Evolutionary conservation across 345 rosid species (phyloP).

Genomic region (Viola odorata): DNA sequence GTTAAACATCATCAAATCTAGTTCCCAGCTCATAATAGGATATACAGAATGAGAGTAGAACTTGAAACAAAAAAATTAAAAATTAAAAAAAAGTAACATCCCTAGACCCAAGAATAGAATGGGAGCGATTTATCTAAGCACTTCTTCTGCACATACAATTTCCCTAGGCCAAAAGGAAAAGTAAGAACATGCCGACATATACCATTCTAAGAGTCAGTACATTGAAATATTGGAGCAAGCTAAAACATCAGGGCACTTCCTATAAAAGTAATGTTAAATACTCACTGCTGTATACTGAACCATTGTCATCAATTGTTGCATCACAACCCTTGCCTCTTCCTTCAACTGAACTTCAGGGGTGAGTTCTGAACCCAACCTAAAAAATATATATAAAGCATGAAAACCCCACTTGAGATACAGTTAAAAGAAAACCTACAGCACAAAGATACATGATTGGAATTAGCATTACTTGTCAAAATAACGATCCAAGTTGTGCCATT

Average conservation of each 20-base stretch:
- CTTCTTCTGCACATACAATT: background rate
- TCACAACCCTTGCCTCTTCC: slow-evolving; percentile 66
- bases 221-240: background rate
- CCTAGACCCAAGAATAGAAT: too few species aligned
- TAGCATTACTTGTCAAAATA: slow-evolving; percentile 76
- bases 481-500: slow-evolving; percentile 93
- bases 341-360: slow-evolving; percentile 63
- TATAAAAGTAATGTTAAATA: slow-evolving; percentile 10
- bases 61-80: too few species aligned
- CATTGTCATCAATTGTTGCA: slow-evolving; percentile 66
- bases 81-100: too few species aligned
- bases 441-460: slow-evolving; percentile 21
- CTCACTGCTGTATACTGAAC: slow-evolving; percentile 92
- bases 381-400: background rate
- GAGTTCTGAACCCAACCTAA: slow-evolving; percentile 79
- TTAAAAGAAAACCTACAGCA: slow-evolving; percentile 2
- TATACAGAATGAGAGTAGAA: too few species aligned
- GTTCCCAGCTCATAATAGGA: too few species aligned
- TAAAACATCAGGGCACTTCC: background rate
- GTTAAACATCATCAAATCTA: too few species aligned
- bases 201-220: background rate
- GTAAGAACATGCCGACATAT: background rate
- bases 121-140: too few species aligned
- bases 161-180: background rate
- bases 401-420: too few species aligned